Evolutionary conservation across 352 stramenopile genomes (phyloP), one percentile per base, ranked within the genome.

Genomic region (Pythium vanterpoolii): DNA sequence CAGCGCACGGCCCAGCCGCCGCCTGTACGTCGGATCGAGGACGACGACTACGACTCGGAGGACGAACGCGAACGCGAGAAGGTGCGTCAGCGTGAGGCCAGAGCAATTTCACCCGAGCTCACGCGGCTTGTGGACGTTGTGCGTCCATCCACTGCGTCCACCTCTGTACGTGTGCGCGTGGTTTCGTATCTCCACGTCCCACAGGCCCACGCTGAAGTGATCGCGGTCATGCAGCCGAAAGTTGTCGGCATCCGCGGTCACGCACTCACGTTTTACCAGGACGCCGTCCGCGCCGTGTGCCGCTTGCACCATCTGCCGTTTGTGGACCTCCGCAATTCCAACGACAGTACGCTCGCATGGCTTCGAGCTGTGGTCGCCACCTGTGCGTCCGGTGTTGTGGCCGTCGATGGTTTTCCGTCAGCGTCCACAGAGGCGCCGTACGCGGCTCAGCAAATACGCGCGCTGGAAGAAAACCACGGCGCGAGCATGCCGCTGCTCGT

Each of bases 31-130:
- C 71, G 66, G 26, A 62, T 70, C 1, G 68, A 76, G 13, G 69
- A 71, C 55, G 66, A 79, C 67, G 68, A 75, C 10, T 70, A 73
- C 56, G 68, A 79, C 68, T 86, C 77, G 26, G 76, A 87, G 49
- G 78, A 86, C 34, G 78, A 86, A 11, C 61, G 72, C 7, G 53
- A 72, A 51, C 19, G 45, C 10, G 54, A 74, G 40, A 48, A 44
- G 5, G 49, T 67, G 49, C 54, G 46, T 36, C 48, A 71, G 49
- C 38, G 36, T 50, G 73, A 47, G 43, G 68, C 59, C 40, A 56
- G 51, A 19, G 66, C 64, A 27, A 40, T 85, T 10, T 59, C 63
- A 11, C 64, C 71, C 4, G 42, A 71, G 34, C 71, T 83, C 5
- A 55, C 62, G 1, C 56, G 68, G 19, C 62, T 87, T 11, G 51